phyloP scores from a whole-genome alignment of 2,329 filamentous ascomycete species.

The Didymella pinodella region DNA sequence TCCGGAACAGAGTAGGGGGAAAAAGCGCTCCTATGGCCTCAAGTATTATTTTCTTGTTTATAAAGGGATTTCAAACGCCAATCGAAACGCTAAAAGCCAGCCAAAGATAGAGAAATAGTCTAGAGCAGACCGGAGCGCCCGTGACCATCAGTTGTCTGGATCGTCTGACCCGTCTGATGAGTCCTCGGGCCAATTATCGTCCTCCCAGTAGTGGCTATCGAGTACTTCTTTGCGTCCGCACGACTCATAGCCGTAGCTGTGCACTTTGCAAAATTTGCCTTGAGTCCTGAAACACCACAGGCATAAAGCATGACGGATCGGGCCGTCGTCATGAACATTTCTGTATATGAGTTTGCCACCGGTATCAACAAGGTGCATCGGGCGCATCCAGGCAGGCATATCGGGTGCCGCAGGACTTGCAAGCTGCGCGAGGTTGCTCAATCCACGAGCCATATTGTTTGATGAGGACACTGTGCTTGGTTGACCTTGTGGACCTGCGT shows the following conservation, averaged over 20 bases:
- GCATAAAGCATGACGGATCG: constrained; percentile 34
- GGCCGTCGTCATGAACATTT: constrained; percentile 36
- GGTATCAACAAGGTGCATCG: constrained; percentile 40
- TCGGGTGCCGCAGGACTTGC: constrained; percentile 14
- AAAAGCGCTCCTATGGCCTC: too few species aligned
- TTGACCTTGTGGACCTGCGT: constrained; percentile 8
- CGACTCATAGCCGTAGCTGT: constrained; percentile 37
- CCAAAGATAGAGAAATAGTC: neutral
- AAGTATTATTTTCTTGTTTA: too few species aligned
- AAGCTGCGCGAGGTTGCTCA: constrained; percentile 6
- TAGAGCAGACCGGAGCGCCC: neutral
- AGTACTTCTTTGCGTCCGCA: constrained; percentile 38
- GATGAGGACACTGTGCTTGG: neutral
- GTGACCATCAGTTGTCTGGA: neutral
- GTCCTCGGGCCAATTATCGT: constrained; percentile 8
- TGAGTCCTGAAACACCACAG: constrained; percentile 39
- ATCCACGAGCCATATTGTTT: constrained; percentile 9
- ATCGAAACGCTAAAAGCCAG: neutral
- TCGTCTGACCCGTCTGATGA: neutral
- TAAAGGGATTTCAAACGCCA: neutral
- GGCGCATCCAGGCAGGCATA: constrained; percentile 35
- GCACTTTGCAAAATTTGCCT: constrained; percentile 36
- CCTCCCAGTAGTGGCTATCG: constrained; percentile 44
- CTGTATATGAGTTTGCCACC: constrained; percentile 38
- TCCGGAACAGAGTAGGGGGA: neutral